Percentiles rank a stretch among this genome's conserved stretches.
phyloP scores from a whole-genome alignment of 2,329 filamentous ascomycete genomes.

The Hortaea sp. region DNA sequence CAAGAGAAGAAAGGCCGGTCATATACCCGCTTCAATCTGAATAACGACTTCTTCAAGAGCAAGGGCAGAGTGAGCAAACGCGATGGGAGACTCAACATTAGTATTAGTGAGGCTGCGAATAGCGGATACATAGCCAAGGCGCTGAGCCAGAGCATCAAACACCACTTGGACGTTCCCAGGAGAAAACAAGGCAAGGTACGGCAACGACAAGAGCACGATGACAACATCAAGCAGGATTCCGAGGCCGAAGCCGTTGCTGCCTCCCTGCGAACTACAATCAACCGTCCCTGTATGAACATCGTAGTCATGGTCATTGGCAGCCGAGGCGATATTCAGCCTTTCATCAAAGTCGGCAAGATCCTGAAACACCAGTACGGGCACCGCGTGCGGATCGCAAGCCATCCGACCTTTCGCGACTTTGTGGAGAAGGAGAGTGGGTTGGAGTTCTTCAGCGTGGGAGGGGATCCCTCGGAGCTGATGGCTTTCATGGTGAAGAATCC shows the following conservation, averaged over 20 bases:
- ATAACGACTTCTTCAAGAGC: conserved; percentile 55
- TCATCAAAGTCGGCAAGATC: conserved; percentile 63
- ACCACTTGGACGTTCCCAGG: conserved; percentile 36
- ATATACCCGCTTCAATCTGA: conserved; percentile 49
- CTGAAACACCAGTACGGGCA: conserved; percentile 63
- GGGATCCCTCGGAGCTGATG: conserved; percentile 73
- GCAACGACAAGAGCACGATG: conserved; percentile 5
- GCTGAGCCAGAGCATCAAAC: conserved; percentile 53
- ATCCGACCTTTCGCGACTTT: conserved; percentile 67
- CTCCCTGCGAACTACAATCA: conserved; percentile 13
- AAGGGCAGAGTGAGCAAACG: conserved; percentile 55
- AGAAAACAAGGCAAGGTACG: conserved; percentile 22
- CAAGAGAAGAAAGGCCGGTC: conserved; percentile 12
- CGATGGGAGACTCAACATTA: conserved; percentile 63
- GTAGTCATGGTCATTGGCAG: conserved; percentile 78
- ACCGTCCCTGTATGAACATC: conserved; percentile 55
- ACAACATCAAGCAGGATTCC: conserved; percentile 5
- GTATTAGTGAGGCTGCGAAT: conserved; percentile 59
- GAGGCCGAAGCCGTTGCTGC: conserved; percentile 17
- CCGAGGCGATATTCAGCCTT: conserved; percentile 71
- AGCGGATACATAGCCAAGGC: conserved; percentile 66
- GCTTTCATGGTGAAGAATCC: conserved; percentile 82
- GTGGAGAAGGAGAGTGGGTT: conserved; percentile 61
- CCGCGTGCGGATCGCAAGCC: conserved; percentile 67
- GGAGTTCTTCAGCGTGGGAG: conserved; percentile 73